Evolutionary conservation across 2,329 filamentous ascomycete genomes (phyloP).

Genomic region (Nigrospora oryzae): DNA sequence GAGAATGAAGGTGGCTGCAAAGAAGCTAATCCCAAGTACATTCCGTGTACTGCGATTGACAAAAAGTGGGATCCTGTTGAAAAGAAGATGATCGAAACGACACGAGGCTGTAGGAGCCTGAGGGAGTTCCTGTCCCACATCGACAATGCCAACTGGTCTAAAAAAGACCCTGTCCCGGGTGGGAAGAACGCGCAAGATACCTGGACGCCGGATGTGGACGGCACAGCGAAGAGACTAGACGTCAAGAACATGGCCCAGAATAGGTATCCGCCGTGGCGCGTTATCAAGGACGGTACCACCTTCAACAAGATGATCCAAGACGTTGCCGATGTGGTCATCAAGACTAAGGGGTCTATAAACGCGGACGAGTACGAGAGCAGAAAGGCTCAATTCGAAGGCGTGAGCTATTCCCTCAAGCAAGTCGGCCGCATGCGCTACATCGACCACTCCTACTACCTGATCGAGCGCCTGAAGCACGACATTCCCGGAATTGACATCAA

Average conservation of each 20-base stretch:
- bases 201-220: neutral
- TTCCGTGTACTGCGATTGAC: neutral
- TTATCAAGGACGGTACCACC: neutral
- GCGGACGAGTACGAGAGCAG: neutral
- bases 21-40: neutral
- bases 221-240: neutral
- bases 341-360: neutral
- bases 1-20: neutral
- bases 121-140: neutral
- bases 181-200: neutral
- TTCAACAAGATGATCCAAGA: neutral
- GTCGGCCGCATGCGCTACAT: neutral
- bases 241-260: neutral
- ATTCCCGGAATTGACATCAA: neutral
- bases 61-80: neutral
- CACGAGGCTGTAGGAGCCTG: neutral
- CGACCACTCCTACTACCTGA: neutral
- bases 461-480: neutral
- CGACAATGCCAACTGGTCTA: neutral
- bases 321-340: neutral
- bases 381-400: neutral
- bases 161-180: neutral
- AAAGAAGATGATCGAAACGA: neutral
- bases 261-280: neutral
- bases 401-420: neutral